Base-by-base conservation (phyloP, 768 basidiomycete species). In the Mycena filopes region DNA sequence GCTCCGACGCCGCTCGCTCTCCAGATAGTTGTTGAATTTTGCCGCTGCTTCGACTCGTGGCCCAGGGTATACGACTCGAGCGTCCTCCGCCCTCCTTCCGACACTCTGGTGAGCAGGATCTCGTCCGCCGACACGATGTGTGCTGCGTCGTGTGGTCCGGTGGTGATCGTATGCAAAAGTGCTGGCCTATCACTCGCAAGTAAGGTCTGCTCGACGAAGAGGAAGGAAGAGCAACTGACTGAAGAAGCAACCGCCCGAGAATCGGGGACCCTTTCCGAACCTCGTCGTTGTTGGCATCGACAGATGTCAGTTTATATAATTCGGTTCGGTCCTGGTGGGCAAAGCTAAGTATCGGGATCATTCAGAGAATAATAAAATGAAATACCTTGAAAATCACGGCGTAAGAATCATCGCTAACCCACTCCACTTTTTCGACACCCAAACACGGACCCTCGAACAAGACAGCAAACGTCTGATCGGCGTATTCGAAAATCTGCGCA, bases 291-390 rank as follows among this genome's bases (percentile, higher is more conserved):
- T 81, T 76, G 26, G 77, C 71, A 65, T 83, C 76, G 7, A 80
- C 77, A 8, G 41, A 55, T 60, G 76, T 74, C 26, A 82, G 60
- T 42, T 54, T 60, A 63, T 82, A 82, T 9, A 78, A 53, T 63
- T 84, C 82, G 26, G 77, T 76, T 55, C 75, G 77, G 43, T 81
- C 79, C 85, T 87, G 42, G n/a, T n/a, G n/a, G n/a, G 38, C 33
- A 40, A n/a, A 33, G 13, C 13, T 42, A 5, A 40, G 60, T 38
- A 16, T 11, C 16, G 5, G 16, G 12, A 29, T 28, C n/a, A n/a
- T n/a, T 11, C 36, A 48, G 55, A 68, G 12, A 10, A 10, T 41
- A 29, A 38, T 26, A 23, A 23, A 38, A 2, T 3, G 2, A 36
- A 7, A 33, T 62, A 84, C 86, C 71, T 80, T 73, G 61, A 79